Conservation (phyloP, 495 filamentous ascomycete species). For the Haplographium delicatum region DNA sequence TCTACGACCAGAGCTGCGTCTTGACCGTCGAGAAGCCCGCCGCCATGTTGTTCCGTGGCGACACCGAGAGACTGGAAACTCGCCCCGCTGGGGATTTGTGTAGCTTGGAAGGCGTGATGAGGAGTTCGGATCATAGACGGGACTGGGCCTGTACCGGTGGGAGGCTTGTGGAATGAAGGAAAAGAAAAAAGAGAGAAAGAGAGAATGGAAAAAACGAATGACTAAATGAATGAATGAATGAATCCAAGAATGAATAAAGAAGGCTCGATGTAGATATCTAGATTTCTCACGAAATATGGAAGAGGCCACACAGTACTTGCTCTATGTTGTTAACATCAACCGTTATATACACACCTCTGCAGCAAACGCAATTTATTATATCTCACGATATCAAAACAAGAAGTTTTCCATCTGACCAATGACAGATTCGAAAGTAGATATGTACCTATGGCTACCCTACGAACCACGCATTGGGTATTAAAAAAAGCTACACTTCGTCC, state of each 20-base stretch:
- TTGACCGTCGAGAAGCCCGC: neutral
- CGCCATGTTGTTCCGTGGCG: neutral
- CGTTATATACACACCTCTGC: too few relatives aligned
- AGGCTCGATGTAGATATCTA: too few relatives aligned
- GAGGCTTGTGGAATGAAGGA: neutral
- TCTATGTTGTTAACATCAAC: too few relatives aligned
- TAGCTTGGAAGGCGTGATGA: slow-evolving; percentile 15
- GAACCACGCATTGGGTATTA: slow-evolving; percentile 12
- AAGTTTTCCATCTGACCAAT: neutral
- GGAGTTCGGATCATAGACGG: slow-evolving; percentile 6
- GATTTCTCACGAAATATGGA: too few relatives aligned
- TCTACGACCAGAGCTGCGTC: slow-evolving; percentile 10
- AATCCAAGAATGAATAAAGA: too few relatives aligned
- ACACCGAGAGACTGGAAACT: neutral
- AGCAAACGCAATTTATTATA: too few relatives aligned
- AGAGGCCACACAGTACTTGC: too few relatives aligned
- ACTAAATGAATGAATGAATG: too few relatives aligned
- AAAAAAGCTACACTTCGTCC: too few relatives aligned
- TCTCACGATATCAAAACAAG: too few relatives aligned
- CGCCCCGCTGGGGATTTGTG: neutral
- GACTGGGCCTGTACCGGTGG: slow-evolving; percentile 11
- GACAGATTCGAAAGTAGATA: slow-evolving; percentile 2
- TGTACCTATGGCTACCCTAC: neutral
- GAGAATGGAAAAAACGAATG: too few relatives aligned
- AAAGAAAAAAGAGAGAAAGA: neutral